A percentile compares a stretch with the other conserved stretches of the same genome.
phyloP scores from a whole-genome alignment of 2,329 filamentous ascomycete species.

The Chrysosporium keratinophilum region DNA sequence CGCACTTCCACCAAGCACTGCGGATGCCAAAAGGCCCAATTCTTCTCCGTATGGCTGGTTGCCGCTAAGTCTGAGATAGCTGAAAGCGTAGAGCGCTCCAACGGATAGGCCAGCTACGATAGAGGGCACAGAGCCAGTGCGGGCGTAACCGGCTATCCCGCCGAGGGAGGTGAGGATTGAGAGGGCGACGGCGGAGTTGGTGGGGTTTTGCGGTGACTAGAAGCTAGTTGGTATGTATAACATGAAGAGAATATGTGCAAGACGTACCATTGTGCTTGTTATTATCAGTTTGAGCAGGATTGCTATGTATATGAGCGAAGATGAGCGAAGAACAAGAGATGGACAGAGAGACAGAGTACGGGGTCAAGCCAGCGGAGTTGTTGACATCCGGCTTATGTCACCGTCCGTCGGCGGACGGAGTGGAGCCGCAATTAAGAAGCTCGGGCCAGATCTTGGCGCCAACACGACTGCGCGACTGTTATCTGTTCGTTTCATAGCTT shows the following conservation, averaged over 20 bases:
- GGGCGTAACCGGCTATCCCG: slow-evolving; percentile 75
- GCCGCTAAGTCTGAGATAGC: slow-evolving; percentile 66
- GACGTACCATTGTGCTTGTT: background rate
- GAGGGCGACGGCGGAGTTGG: slow-evolving; percentile 62
- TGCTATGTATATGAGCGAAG: background rate
- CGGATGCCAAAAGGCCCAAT: slow-evolving; percentile 73
- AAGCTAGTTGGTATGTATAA: slow-evolving; percentile 8
- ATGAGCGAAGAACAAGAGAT: background rate
- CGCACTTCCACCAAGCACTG: slow-evolving; percentile 72
- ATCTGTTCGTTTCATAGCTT: slow-evolving; percentile 8
- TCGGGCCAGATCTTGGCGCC: slow-evolving; percentile 4
- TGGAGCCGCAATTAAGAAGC: background rate
- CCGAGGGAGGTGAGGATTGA: slow-evolving; percentile 74
- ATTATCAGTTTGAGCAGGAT: background rate
- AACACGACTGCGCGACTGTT: background rate
- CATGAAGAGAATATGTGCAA: background rate
- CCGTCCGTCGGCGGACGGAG: background rate
- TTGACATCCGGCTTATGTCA: slow-evolving; percentile 3
- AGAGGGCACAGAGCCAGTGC: slow-evolving; percentile 77
- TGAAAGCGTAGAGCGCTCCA: slow-evolving; percentile 65
- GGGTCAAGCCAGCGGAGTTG: background rate
- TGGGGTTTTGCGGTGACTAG: slow-evolving; percentile 19
- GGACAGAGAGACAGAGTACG: background rate
- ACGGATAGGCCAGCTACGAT: slow-evolving; percentile 76
- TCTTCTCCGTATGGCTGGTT: slow-evolving; percentile 76